A percentile compares a stretch with the other conserved stretches of the same genome.
Conservation (phyloP, 345 rosid genomes). For the Theobroma cacao region DNA sequence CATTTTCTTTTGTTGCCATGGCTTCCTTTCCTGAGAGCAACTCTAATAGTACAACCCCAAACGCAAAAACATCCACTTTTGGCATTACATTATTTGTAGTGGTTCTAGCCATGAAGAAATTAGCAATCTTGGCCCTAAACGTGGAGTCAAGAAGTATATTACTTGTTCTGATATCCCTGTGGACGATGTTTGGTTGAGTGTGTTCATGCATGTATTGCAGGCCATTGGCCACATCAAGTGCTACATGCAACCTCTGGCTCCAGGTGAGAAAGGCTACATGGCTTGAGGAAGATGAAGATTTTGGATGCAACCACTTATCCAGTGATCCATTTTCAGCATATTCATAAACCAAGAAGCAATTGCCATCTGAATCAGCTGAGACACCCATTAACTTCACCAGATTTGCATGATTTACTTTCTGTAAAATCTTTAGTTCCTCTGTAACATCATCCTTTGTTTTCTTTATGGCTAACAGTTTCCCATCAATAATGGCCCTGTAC, state of each 20-base stretch:
- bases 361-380: conserved; percentile 36
- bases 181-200: conserved; percentile 51
- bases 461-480: conserved; percentile 48
- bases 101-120: conserved; percentile 48
- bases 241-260: conserved; percentile 50
- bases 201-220: conserved; percentile 66
- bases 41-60: conserved; percentile 57
- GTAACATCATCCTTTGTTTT: conserved; percentile 38
- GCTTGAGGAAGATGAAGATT: conserved; percentile 29
- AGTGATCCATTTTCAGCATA: conserved; percentile 59
- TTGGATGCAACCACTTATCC: conserved; percentile 43
- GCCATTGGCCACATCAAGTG: conserved; percentile 61
- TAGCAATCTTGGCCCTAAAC: conserved; percentile 58
- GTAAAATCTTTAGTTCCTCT: conserved; percentile 52
- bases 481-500: conserved; percentile 46
- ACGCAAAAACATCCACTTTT: conserved; percentile 56
- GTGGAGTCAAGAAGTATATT: conserved; percentile 52
- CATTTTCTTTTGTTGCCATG: conserved; percentile 42
- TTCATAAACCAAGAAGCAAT: conserved; percentile 58
- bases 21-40: conserved; percentile 58
- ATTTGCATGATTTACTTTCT: conserved; percentile 60
- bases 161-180: conserved; percentile 49
- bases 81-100: conserved; percentile 29
- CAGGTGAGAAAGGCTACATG: conserved; percentile 34
- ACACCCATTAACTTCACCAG: conserved; percentile 55